Evolutionary conservation across 495 filamentous ascomycete genomes (phyloP).

Genomic region (Penicillium pulvis): DNA sequence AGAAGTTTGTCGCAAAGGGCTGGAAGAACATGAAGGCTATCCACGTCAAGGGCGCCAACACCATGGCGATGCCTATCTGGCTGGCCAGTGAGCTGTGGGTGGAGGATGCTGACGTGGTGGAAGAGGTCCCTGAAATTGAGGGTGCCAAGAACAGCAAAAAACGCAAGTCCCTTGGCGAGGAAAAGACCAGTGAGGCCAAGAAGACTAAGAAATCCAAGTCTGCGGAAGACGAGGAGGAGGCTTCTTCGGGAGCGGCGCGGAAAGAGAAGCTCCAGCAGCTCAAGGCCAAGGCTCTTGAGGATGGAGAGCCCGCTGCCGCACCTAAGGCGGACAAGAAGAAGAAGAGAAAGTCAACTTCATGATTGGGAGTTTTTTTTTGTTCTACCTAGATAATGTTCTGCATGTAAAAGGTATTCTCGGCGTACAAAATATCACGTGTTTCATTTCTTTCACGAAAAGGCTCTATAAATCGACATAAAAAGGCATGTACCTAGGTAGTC

Average conservation of each 20-base stretch:
- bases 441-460: conserved; percentile 11
- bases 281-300: conserved; percentile 50
- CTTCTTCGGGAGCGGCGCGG: conserved; percentile 53
- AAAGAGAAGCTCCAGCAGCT: conserved; percentile 61
- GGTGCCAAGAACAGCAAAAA: conserved; percentile 66
- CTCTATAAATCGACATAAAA: not conserved
- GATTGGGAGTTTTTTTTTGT: conserved; percentile 21
- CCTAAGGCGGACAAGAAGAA: conserved; percentile 45
- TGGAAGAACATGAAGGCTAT: conserved; percentile 82
- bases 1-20: conserved; percentile 76
- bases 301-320: conserved; percentile 33
- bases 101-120: conserved; percentile 76
- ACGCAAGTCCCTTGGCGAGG: conserved; percentile 56
- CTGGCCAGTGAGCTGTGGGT: conserved; percentile 88
- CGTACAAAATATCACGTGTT: conserved; percentile 43
- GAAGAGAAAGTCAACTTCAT: conserved; percentile 50
- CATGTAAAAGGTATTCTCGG: conserved; percentile 39
- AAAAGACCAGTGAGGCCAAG: conserved; percentile 62
- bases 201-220: conserved; percentile 53
- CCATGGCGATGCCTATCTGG: conserved; percentile 88
- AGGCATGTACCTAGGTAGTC: not conserved
- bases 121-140: conserved; percentile 50
- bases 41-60: conserved; percentile 86
- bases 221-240: conserved; percentile 49
- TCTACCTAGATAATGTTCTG: conserved; percentile 35